Base-by-base conservation (phyloP, 306 rosid species). In the Malus sylvestris region DNA sequence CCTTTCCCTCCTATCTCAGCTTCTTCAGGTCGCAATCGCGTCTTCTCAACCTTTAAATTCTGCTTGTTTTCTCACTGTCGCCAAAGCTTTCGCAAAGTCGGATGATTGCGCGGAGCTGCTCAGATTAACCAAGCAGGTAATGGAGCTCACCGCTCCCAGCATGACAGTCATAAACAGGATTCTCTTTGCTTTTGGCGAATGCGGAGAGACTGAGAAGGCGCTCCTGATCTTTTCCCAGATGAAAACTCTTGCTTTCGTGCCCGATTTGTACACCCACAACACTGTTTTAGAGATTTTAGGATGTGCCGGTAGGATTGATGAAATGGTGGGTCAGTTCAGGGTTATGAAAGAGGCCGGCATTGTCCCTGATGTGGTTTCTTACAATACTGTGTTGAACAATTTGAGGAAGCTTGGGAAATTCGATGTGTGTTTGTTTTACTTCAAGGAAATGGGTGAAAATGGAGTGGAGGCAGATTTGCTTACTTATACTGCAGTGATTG, bases 261-360 rank as follows among this genome's bases (percentile, higher is more conserved):
- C 89, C 14, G 96, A 91, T 78, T 72, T 93, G 87, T 49, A 88
- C 67, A 85, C 96, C 22, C 88, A 89, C 78, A 93, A 93, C 77
- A 91, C 80, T 60, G 78, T 89, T 87, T 74, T 91, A 10, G 91
- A 93, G 83, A 85, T 87, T 64, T 87, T 93, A 77, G 97, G 98
- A 57, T 81, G 82, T 65, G 79, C 67, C 10, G 95, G 98, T 65
- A 78, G 65, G 9, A 68, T 84, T 29, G 82, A 82, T 82, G 91
- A 89, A 76, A 87, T 87, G 89, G 83, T 89, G 64, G 75, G 72
- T 44, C 72, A 77, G 76, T 91, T 88, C 85, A 53, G 80, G 20
- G 78, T 88, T 72, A 75, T 91, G 91, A 87, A 87, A 78, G 88
- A 88, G 67, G 70, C 68, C 63, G 88, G 87, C 67, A 77, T 91